Conservation (phyloP, 2,329 filamentous ascomycete species). For the Phoma sp. region DNA sequence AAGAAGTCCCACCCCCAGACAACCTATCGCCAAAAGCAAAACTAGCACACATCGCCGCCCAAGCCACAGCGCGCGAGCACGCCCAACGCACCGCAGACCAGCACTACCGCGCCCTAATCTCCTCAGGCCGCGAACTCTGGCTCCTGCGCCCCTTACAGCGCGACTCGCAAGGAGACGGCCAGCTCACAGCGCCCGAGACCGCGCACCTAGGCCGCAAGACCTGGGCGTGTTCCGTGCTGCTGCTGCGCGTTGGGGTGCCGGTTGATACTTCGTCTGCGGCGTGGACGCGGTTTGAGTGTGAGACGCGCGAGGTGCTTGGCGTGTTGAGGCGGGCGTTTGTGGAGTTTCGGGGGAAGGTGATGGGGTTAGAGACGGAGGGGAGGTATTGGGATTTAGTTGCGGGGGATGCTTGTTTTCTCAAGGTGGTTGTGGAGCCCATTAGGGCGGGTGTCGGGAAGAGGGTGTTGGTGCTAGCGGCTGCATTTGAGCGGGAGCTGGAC, state of each 20-base stretch:
- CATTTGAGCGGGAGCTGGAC: slow-evolving; percentile 2
- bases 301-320: not conserved
- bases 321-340: not conserved
- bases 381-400: not conserved
- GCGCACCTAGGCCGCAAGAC: not conserved
- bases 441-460: not conserved
- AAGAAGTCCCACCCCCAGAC: not conserved
- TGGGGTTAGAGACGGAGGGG: not conserved
- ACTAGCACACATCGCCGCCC: not conserved
- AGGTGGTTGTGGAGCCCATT: not conserved
- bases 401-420: not conserved
- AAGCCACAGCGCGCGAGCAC: not conserved
- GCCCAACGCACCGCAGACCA: not conserved
- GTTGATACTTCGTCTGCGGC: not conserved
- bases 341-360: not conserved
- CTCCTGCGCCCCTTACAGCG: slow-evolving; percentile 3
- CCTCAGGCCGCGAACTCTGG: not conserved
- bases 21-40: not conserved
- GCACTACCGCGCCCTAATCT: not conserved
- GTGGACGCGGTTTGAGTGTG: not conserved
- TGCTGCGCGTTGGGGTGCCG: not conserved
- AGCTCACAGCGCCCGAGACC: not conserved
- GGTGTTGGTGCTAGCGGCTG: not conserved
- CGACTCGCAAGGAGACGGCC: not conserved
- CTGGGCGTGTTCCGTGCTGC: slow-evolving; percentile 4